phyloP scores from a whole-genome alignment of 441 rosid species.

The Sinapis alba region DNA sequence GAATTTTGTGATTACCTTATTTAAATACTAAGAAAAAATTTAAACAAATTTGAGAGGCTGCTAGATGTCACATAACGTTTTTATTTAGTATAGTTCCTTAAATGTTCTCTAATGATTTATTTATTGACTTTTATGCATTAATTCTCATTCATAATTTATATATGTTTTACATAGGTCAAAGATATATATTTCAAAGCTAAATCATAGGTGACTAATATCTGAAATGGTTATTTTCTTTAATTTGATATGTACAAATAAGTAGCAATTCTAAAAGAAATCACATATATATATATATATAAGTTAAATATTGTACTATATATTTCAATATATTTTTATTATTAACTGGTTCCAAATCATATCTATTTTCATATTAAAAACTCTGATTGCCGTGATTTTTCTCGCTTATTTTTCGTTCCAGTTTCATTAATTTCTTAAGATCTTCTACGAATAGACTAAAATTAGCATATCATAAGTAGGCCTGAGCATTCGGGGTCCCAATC shows the following conservation, averaged over 20 bases:
- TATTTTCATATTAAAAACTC: neutral
- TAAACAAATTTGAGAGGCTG: neutral
- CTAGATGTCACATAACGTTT: neutral
- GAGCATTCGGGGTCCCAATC: too few relatives aligned
- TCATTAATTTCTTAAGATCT: neutral
- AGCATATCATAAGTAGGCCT: neutral
- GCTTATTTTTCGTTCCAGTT: neutral
- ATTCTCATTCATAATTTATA: neutral
- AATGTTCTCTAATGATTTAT: neutral
- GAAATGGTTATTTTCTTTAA: neutral
- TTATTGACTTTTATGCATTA: neutral
- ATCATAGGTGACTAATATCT: neutral
- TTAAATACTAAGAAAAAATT: neutral
- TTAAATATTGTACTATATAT: neutral
- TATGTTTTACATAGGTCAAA: neutral
- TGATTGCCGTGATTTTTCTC: neutral
- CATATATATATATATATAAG: neutral
- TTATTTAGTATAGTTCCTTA: neutral
- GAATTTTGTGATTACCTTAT: neutral
- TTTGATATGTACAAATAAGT: neutral
- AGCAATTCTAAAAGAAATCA: neutral
- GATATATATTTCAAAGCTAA: neutral
- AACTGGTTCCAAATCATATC: neutral
- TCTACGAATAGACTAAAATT: neutral
- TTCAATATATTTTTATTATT: neutral